Evolutionary conservation across 106 monocot genomes (phyloP).

Genomic region (Dactylorhiza incarnata): DNA sequence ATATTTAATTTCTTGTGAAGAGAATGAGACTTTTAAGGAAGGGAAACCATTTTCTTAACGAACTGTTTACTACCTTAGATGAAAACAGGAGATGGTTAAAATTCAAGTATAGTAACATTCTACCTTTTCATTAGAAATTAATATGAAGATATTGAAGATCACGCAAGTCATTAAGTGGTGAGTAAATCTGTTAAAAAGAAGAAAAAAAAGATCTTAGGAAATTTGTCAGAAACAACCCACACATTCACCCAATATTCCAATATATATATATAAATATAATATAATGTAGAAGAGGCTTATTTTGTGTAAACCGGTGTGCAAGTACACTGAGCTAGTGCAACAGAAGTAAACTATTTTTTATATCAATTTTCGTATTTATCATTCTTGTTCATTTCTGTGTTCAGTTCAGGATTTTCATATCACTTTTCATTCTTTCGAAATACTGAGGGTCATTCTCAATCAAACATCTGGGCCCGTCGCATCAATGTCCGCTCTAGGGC

Average conservation of each 20-base stretch:
- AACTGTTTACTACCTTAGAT: background rate
- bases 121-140: background rate
- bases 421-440: no score
- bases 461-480: no score
- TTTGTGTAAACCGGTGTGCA: no score
- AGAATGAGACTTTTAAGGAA: background rate
- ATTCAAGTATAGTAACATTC: background rate
- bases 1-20: background rate
- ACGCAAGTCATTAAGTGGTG: background rate
- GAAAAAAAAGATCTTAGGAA: background rate
- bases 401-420: no score
- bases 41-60: background rate
- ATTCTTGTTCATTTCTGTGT: no score
- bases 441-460: no score
- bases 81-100: background rate
- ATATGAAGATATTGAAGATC: background rate
- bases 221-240: background rate
- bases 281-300: no score
- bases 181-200: background rate
- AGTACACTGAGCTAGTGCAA: no score
- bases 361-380: no score
- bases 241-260: background rate
- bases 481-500: no score
- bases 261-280: no score
- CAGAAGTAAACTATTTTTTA: no score